Base-by-base conservation (phyloP, 306 rosid species). In the Carpinus viminea region DNA sequence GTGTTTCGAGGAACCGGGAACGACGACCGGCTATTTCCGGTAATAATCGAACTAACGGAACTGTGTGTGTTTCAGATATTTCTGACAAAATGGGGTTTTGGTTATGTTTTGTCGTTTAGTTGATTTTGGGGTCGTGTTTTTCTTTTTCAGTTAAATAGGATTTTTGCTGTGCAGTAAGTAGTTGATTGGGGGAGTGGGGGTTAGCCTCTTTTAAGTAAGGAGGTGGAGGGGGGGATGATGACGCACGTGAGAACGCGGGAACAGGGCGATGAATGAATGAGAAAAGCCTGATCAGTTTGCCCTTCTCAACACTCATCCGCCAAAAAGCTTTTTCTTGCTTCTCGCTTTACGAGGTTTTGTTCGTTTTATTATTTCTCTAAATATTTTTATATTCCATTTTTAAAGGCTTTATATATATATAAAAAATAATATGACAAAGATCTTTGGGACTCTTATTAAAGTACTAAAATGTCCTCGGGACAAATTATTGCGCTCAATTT, bases 231-330 rank as follows among this genome's bases (percentile, higher is more conserved):
- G 48, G 73, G 11, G 71, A 52, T 34, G 90, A 89, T 86, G 93
- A 86, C 88, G 96, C 91, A 91, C 91, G 96, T 91, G 90, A 82
- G 91, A 81, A 83, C 80, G 82, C 83, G 78, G 83, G 78, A 80
- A 77, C 84, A 82, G 80, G 34, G 76, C 34, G 72, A 79, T 68
- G 89, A 88, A 81, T 74, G 90, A 83, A 80, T 81, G 91, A 86
- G 91, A 86, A 84, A 84, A 89, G 86, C 68, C 86, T 62, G 84
- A 31, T 31, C 34, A 76, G 77, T 87, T 84, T 86, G 68, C 75
- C 84, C 83, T 83, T 66, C 87, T 77, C 85, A 73, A 65, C 90
- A 79, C 92, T 85, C 87, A 73, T 83, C 87, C 80, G 75, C 87
- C 83, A 56, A 79, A 79, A 80, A 60, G 7, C 50, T 77, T 77